Conservation (phyloP, 192 early-diverging fungal genomes). For the Podila horticola region DNA sequence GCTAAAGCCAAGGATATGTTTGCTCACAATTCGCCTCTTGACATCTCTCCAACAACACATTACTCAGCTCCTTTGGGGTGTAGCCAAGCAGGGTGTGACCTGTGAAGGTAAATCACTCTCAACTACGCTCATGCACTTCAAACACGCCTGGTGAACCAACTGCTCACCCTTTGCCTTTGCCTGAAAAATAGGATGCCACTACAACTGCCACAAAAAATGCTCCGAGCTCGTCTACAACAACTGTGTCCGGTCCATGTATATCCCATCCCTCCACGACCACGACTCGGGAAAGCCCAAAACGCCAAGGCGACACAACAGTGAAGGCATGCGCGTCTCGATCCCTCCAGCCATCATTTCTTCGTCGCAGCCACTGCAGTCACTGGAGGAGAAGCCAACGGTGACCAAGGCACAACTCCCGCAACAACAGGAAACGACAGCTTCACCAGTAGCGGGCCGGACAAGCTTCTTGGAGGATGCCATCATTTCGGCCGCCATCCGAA, state of each 20-base stretch:
- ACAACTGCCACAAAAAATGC: slow-evolving; percentile 45
- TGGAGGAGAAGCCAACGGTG: slow-evolving; percentile 41
- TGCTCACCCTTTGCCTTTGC: not conserved
- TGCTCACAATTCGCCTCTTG: not conserved
- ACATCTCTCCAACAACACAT: not conserved
- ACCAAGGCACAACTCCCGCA: slow-evolving; percentile 11
- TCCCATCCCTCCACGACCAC: slow-evolving; percentile 10
- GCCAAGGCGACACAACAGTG: slow-evolving; percentile 17
- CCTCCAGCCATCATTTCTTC: slow-evolving; percentile 31
- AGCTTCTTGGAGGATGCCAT: slow-evolving; percentile 48
- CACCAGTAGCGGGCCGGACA: slow-evolving; percentile 16
- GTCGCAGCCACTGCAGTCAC: slow-evolving; percentile 37
- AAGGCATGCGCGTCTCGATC: slow-evolving; percentile 25
- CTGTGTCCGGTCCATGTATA: slow-evolving; percentile 33
- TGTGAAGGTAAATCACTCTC: slow-evolving; percentile 57
- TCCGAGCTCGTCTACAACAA: slow-evolving; percentile 45
- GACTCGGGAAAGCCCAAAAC: not conserved
- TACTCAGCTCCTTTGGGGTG: slow-evolving; percentile 71
- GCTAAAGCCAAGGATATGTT: not conserved
- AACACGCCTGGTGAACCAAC: not conserved
- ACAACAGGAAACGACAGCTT: not conserved
- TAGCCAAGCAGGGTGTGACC: slow-evolving; percentile 70
- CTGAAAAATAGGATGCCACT: slow-evolving; percentile 22
- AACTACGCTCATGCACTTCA: not conserved
- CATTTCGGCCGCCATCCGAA: slow-evolving; percentile 44